Evolutionary conservation across 2,329 filamentous ascomycete species (phyloP).

Genomic region (Fusarium chaquense): DNA sequence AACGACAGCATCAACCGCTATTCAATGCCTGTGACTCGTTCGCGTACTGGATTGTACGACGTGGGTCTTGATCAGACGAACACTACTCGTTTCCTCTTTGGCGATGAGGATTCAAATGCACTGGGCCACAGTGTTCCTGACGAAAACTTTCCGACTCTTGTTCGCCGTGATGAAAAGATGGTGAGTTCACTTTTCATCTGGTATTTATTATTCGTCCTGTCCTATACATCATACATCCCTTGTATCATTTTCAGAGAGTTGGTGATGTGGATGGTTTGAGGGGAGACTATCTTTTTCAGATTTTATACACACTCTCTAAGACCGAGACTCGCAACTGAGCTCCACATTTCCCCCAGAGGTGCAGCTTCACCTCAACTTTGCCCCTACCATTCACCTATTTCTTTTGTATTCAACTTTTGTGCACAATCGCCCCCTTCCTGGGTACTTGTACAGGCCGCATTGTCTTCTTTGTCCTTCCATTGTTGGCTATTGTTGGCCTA

Average conservation of each 20-base stretch:
- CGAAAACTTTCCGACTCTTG: constrained; percentile 88
- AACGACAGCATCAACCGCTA: constrained; percentile 81
- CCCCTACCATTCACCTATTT: constrained; percentile 17
- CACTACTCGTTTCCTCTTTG: constrained; percentile 87
- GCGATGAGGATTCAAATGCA: constrained; percentile 76
- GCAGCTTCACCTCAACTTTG: constrained; percentile 34
- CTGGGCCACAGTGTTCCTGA: constrained; percentile 68
- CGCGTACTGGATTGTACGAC: constrained; percentile 75
- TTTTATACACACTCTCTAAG: constrained; percentile 21
- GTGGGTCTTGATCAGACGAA: constrained; percentile 84
- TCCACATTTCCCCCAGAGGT: constrained; percentile 42
- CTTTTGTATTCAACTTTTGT: constrained; percentile 22
- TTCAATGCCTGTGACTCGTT: constrained; percentile 88
- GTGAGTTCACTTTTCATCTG: constrained; percentile 56
- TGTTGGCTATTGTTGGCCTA: not conserved
- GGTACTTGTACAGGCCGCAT: constrained; percentile 1
- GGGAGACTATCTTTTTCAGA: constrained; percentile 23
- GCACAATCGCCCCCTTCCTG: constrained; percentile 11
- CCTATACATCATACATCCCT: not conserved
- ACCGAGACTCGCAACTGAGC: constrained; percentile 22
- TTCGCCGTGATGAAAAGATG: constrained; percentile 71
- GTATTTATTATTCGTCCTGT: not conserved
- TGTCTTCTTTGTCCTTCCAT: not conserved
- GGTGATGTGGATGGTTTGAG: not conserved
- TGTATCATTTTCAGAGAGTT: not conserved